Percentiles rank a stretch among this genome's conserved stretches.
Conservation (phyloP, 257 asterid species). For the Penstemon eatonii region DNA sequence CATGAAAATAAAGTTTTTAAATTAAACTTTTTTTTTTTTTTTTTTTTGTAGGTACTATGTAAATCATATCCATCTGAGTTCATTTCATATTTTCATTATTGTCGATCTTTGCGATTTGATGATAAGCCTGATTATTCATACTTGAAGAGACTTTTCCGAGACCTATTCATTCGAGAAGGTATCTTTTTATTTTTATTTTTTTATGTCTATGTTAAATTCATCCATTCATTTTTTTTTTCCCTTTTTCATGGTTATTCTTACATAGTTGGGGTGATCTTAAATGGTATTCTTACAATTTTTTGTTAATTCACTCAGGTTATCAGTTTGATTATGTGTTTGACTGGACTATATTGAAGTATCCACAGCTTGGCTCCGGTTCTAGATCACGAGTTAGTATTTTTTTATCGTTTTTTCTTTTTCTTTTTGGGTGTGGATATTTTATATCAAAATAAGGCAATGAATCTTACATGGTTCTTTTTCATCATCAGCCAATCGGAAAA, state of each 20-base stretch:
- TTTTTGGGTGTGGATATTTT: background rate
- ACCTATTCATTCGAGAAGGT: conserved; percentile 94
- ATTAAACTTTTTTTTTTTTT: background rate
- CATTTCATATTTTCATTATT: conserved; percentile 83
- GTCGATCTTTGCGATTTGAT: conserved; percentile 87
- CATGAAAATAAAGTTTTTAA: conserved; percentile 15
- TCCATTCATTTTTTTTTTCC: background rate
- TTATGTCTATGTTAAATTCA: background rate
- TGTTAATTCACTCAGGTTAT: conserved; percentile 51
- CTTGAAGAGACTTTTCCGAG: conserved; percentile 93
- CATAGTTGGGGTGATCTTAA: background rate
- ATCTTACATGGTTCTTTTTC: conserved; percentile 22
- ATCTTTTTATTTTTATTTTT: background rate
- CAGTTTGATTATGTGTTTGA: conserved; percentile 93
- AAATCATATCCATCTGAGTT: conserved; percentile 87
- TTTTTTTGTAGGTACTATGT: conserved; percentile 71
- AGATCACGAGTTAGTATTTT: conserved; percentile 54
- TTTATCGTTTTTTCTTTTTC: background rate
- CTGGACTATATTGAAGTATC: conserved; percentile 92
- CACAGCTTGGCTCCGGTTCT: conserved; percentile 83
- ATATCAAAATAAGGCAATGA: background rate
- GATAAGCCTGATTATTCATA: conserved; percentile 97
- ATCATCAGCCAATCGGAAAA: conserved; percentile 64
- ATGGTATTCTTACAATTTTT: background rate
- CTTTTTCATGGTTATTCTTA: conserved; percentile 5